Evolutionary conservation across 345 rosid species (phyloP).

Genomic region (Luvunga scandens): DNA sequence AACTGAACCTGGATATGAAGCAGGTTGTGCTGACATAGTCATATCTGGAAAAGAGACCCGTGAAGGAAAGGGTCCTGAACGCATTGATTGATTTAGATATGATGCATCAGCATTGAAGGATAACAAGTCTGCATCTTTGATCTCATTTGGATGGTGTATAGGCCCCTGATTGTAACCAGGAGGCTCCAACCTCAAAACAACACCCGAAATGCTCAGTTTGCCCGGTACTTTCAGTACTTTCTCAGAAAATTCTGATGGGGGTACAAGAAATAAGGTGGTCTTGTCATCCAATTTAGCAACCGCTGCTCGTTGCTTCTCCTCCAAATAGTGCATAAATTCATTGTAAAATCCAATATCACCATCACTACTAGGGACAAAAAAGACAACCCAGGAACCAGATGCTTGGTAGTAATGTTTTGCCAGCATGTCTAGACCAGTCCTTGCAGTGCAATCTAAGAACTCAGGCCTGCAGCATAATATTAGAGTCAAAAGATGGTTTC

Average conservation of each 20-base stretch:
- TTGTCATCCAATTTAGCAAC: constrained; percentile 88
- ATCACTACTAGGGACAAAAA: constrained; percentile 90
- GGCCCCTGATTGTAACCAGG: constrained; percentile 47
- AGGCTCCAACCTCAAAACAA: constrained; percentile 64
- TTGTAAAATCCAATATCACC: constrained; percentile 80
- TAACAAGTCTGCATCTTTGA: constrained; percentile 32
- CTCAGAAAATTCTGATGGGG: constrained; percentile 94
- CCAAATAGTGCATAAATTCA: constrained; percentile 89
- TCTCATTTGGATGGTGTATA: constrained; percentile 42
- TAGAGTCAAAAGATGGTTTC: neutral
- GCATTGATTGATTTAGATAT: constrained; percentile 30
- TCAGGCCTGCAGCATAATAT: constrained; percentile 67
- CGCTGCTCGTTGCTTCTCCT: constrained; percentile 94
- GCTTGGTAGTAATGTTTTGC: constrained; percentile 96
- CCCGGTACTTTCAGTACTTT: constrained; percentile 92
- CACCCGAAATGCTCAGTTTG: constrained; percentile 90
- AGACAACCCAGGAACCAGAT: constrained; percentile 86
- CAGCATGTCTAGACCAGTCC: constrained; percentile 93
- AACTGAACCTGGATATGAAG: constrained; percentile 29
- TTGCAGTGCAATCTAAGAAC: constrained; percentile 91
- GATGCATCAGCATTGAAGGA: constrained; percentile 43
- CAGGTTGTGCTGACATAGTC: constrained; percentile 28
- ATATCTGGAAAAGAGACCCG: constrained; percentile 32
- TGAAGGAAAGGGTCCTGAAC: constrained; percentile 29
- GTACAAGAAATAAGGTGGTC: constrained; percentile 91